Conservation (phyloP, 2,329 filamentous ascomycete species). For the Alternaria atra region DNA sequence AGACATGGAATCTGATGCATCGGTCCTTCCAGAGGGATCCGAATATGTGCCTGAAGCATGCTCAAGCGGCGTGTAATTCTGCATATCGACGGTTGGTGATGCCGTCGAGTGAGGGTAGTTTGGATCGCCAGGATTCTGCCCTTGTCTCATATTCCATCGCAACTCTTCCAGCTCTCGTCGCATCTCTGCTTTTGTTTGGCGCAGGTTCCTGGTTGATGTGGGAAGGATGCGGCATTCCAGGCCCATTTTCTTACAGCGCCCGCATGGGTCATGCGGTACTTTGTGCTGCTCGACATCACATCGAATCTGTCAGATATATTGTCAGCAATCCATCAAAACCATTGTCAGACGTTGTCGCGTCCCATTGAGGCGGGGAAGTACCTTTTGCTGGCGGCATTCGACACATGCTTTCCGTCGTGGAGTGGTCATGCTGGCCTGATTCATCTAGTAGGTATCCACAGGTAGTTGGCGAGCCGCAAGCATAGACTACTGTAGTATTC, state of each 20-base stretch:
- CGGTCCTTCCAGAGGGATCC: constrained; percentile 37
- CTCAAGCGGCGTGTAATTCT: constrained; percentile 38
- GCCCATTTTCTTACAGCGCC: constrained; percentile 48
- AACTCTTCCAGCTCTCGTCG: constrained; percentile 49
- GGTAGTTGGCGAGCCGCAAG: constrained; percentile 26
- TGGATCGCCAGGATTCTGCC: constrained; percentile 34
- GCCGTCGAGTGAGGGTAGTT: constrained; percentile 40
- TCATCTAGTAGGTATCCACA: constrained; percentile 35
- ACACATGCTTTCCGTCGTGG: constrained; percentile 50
- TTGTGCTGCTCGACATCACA: constrained; percentile 52
- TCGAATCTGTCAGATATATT: constrained; percentile 41
- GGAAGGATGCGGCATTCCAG: constrained; percentile 49
- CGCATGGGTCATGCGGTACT: constrained; percentile 48
- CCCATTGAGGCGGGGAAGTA: constrained; percentile 22
- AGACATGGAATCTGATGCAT: constrained; percentile 41
- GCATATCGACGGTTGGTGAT: constrained; percentile 39
- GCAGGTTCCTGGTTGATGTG: constrained; percentile 48
- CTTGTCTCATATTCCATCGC: constrained; percentile 47
- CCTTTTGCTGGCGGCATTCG: constrained; percentile 51
- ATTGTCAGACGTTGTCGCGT: constrained; percentile 7
- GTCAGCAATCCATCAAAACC: constrained; percentile 21
- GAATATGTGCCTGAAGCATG: constrained; percentile 40
- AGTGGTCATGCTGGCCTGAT: constrained; percentile 41
- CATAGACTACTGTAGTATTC: constrained; percentile 25
- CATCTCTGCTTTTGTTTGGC: constrained; percentile 52